These are phyloP conservation scores for Pueraria montana DNA, from an alignment of 306 rosid species.

Conservation along the genomic window DNA sequence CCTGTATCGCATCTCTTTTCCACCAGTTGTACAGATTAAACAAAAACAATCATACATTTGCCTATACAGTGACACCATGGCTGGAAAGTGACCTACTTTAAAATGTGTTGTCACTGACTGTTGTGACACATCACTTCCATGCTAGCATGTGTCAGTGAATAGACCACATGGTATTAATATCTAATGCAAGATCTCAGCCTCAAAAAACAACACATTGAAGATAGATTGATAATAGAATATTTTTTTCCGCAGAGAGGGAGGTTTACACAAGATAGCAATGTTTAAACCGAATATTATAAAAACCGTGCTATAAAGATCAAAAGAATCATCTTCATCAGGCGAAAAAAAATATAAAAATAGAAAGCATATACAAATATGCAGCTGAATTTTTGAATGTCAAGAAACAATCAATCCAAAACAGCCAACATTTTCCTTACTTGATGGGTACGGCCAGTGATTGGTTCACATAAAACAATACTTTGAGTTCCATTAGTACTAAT, in stretches of 20 bases:
- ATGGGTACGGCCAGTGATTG: constrained; percentile 90
- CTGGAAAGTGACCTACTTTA: neutral
- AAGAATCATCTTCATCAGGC: neutral
- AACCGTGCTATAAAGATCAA: neutral
- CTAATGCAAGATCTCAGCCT: constrained; percentile 1
- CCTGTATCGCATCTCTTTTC: constrained; percentile 16
- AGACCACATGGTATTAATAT: neutral
- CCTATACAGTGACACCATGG: constrained; percentile 7
- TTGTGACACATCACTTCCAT: constrained; percentile 9
- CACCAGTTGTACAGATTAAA: constrained; percentile 28
- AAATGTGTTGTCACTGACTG: constrained; percentile 16
- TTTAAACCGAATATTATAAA: constrained; percentile 3
- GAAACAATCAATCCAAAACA: constrained; percentile 29
- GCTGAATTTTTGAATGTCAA: neutral
- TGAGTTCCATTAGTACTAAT: constrained; percentile 72
- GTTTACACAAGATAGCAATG: neutral
- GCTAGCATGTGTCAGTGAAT: neutral
- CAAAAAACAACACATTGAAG: constrained; percentile 36
- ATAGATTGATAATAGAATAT: neutral
- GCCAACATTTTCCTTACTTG: constrained; percentile 61
- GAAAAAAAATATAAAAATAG: neutral
- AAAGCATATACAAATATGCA: constrained; percentile 32
- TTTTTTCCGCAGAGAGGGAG: constrained; percentile 1
- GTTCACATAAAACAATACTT: constrained; percentile 83
- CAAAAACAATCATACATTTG: neutral